These are phyloP conservation scores for Plasmodium chabaudi DNA, from an alignment of 169 alveolate species.

Conservation along the genomic window DNA sequence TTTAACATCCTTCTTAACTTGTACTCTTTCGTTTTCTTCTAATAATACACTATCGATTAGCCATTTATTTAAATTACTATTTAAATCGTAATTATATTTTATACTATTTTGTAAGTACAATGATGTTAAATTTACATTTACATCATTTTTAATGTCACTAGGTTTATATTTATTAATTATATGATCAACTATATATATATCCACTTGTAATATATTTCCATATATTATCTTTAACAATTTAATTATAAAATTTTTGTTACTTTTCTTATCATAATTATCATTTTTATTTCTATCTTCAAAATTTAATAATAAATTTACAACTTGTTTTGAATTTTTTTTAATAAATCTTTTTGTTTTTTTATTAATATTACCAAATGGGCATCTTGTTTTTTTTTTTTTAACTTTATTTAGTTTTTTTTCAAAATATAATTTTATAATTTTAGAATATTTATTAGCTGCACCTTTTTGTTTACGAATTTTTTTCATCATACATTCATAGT, in stretches of 20 bases:
- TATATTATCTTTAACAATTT: slow-evolving; percentile 57
- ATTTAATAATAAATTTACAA: slow-evolving; percentile 20
- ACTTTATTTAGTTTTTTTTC: background rate
- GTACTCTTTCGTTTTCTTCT: slow-evolving; percentile 61
- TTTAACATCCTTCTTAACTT: slow-evolving; percentile 68
- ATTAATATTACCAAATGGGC: background rate
- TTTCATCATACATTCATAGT: too few relatives aligned
- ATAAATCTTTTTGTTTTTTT: slow-evolving; percentile 22
- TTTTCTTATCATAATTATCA: slow-evolving; percentile 20
- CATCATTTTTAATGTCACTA: background rate
- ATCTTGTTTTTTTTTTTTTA: slow-evolving; percentile 9
- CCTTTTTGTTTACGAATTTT: background rate
- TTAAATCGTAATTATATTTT: slow-evolving; percentile 51
- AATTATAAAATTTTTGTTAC: slow-evolving; percentile 44
- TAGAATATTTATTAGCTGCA: background rate
- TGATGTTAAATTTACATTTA: background rate
- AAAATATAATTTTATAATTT: background rate
- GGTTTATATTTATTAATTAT: slow-evolving; percentile 29
- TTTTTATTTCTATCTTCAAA: slow-evolving; percentile 23
- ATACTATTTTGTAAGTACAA: slow-evolving; percentile 57
- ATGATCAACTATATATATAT: slow-evolving; percentile 63
- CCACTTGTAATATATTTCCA: slow-evolving; percentile 51
- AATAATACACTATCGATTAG: slow-evolving; percentile 60
- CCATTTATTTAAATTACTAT: slow-evolving; percentile 55
- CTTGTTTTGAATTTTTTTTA: slow-evolving; percentile 17